phyloP scores from a whole-genome alignment of 768 basidiomycete genomes.

The Russula earlei region DNA sequence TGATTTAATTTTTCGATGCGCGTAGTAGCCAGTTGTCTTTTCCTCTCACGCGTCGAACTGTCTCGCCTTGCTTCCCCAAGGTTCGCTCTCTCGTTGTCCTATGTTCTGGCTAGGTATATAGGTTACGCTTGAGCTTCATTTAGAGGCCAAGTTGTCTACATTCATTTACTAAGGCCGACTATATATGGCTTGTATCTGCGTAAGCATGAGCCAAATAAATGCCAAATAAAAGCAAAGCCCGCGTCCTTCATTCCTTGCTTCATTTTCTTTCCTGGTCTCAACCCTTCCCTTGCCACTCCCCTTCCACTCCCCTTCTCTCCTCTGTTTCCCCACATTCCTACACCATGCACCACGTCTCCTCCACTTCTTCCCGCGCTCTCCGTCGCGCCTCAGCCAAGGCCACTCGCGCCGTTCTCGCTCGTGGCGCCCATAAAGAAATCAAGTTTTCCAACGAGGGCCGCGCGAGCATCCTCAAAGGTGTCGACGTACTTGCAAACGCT shows the following conservation, averaged over 20 bases:
- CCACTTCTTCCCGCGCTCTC: slow-evolving; percentile 53
- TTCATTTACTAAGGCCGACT: no score
- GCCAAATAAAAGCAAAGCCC: slow-evolving; percentile 3
- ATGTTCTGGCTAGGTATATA: no score
- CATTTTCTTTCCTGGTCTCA: background rate
- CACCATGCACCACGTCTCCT: slow-evolving; percentile 65
- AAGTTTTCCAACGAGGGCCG: slow-evolving; percentile 94
- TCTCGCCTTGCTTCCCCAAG: no score
- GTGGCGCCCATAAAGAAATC: slow-evolving; percentile 91
- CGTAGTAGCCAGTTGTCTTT: no score
- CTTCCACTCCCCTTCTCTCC: slow-evolving; percentile 12
- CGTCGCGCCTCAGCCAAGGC: slow-evolving; percentile 57
- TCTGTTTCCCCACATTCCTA: slow-evolving; percentile 5
- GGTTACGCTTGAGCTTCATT: no score
- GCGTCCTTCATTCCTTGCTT: background rate
- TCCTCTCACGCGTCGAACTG: no score
- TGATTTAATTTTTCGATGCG: no score
- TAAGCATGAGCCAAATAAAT: no score
- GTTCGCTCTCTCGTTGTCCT: no score
- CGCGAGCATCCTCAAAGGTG: slow-evolving; percentile 88
- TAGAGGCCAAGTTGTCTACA: no score
- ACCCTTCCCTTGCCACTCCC: background rate
- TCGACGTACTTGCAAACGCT: slow-evolving; percentile 94
- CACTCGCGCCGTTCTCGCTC: slow-evolving; percentile 42
- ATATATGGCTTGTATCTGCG: no score